These are phyloP conservation scores for Penicillium nordicum DNA, from an alignment of 2,329 filamentous ascomycete species.

Conservation along the genomic window DNA sequence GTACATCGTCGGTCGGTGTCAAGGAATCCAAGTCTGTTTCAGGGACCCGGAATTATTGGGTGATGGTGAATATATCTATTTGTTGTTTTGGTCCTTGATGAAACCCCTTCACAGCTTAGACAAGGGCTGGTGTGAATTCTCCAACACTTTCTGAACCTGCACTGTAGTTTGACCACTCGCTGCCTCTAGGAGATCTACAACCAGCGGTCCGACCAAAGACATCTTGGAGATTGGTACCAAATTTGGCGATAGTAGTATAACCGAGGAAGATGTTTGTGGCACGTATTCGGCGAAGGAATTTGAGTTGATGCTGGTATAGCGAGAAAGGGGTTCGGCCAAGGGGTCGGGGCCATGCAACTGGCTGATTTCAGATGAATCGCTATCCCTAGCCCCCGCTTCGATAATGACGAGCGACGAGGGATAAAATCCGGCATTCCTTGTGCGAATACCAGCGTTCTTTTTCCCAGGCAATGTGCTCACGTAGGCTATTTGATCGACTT, in stretches of 20 bases:
- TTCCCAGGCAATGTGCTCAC: conserved; percentile 6
- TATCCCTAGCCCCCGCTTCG: not conserved
- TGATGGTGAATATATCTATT: not conserved
- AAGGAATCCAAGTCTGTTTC: not conserved
- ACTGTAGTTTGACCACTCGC: not conserved
- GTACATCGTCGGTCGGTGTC: not conserved
- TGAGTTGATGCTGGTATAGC: not conserved
- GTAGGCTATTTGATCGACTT: conserved; percentile 2
- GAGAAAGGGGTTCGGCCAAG: conserved; percentile 8
- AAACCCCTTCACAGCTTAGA: not conserved
- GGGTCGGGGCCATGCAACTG: not conserved
- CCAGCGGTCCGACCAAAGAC: conserved; percentile 1
- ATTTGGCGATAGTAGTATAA: not conserved
- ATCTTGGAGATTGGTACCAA: not conserved
- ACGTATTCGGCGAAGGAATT: not conserved
- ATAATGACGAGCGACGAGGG: conserved; percentile 5
- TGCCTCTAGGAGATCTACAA: conserved; percentile 1
- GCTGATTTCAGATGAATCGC: not conserved
- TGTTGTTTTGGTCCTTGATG: not conserved
- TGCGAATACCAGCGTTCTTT: conserved; percentile 6
- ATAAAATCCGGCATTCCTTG: conserved; percentile 3
- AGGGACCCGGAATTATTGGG: not conserved
- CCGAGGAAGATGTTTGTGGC: conserved; percentile 1
- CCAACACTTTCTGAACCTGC: not conserved
- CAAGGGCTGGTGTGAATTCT: not conserved